Percentiles rank a stretch among this genome's conserved stretches.
Evolutionary conservation across 805 yeast genomes (phyloP).

Genomic region (Jamesozyma jinghongensis): DNA sequence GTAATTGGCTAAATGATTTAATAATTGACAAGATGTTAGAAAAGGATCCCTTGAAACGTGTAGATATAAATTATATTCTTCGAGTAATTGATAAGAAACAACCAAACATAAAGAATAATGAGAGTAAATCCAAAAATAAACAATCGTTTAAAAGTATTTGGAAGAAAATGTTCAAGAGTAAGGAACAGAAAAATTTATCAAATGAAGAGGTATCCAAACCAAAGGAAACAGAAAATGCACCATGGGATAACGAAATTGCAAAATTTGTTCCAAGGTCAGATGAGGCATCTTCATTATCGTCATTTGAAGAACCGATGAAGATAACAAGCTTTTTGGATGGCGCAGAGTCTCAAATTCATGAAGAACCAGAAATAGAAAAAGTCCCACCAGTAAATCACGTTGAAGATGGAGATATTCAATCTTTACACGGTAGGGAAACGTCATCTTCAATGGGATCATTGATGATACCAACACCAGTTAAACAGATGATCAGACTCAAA

Average conservation of each 20-base stretch:
- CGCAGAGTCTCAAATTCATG: neutral
- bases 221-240: neutral
- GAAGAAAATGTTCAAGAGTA: neutral
- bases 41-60: constrained; percentile 16
- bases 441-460: constrained; percentile 10
- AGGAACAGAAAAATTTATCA: neutral
- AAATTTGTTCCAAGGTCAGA: constrained; percentile 1
- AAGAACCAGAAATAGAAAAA: neutral
- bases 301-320: constrained; percentile 20
- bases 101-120: neutral
- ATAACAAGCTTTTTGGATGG: constrained; percentile 13
- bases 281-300: constrained; percentile 8
- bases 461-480: constrained; percentile 20
- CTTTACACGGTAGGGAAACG: neutral
- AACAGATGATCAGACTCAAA: constrained; percentile 16
- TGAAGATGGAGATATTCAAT: neutral
- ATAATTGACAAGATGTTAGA: constrained; percentile 14
- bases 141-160: constrained; percentile 1
- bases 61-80: constrained; percentile 7
- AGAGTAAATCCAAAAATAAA: neutral
- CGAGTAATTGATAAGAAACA: neutral
- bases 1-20: constrained; percentile 12
- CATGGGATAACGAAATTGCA: neutral
- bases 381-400: neutral
- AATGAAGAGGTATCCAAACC: neutral